Base-by-base conservation (phyloP, 352 stramenopile species). In the Pythium dissimile region DNA sequence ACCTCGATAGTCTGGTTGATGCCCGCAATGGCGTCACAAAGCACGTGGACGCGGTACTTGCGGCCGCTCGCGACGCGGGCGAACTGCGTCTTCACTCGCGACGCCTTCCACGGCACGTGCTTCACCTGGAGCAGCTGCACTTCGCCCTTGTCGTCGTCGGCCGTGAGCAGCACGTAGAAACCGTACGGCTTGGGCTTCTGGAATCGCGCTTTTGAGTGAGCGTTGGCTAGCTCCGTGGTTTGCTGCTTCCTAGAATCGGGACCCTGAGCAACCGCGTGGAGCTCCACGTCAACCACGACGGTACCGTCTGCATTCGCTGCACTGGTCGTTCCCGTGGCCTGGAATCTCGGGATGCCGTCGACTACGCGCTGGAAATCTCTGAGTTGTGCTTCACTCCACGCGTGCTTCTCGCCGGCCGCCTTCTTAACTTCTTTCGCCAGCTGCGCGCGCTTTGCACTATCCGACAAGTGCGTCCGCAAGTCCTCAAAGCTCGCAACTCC, bases 181-280 rank as follows among this genome's bases (percentile, higher is more conserved):
- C 75, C 81, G 47, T 86, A 92, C 13, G 79, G 75, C 54, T 84
- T 83, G 10, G 81, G 73, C 54, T 89, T 85, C 47, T 80, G 72
- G 21, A 88, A 66, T 11, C 78, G 61, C 20, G 42, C 24, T 21
- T 41, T 49, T 5, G 46, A 26, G 42, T 59, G 48, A 11, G 56
- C 48, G 20, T 59, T 62, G 2, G 62, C 62, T 1, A 66, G 30
- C 26, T 34, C 48, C 10, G 62, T 35, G 1, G 59, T 52, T 0
- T 66, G 26, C 26, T 59, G 73, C 30, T 72, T 55, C 35, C 75
- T n/a, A 3, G 13, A 42, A 16, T 28, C 39, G 3, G 39, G 11
- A 27, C 39, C 21, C 4, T 21, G 0, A n/a, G 15, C 49, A 0
- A 35, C 27, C 11, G 48, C 54, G 32, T 57, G 77, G 18, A 89